These are phyloP conservation scores for Silene noctiflora DNA, from an alignment of 179 eudicot genomes.

Conservation along the genomic window DNA sequence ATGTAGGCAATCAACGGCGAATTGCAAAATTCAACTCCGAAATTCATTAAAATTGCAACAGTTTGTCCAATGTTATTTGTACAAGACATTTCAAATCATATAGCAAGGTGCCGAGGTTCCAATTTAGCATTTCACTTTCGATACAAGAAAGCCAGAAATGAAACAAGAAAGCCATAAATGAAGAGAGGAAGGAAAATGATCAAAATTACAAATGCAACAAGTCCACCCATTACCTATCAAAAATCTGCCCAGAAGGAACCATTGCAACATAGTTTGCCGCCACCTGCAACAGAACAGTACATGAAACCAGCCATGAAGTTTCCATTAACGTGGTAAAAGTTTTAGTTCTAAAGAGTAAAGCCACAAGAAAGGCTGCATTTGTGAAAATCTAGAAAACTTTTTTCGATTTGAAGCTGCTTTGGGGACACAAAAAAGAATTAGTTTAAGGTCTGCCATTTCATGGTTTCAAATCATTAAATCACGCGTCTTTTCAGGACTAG, in stretches of 20 bases:
- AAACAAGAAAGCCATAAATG: not conserved
- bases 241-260: slow-evolving; percentile 96
- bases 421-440: no score
- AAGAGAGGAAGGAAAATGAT: not conserved
- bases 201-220: not conserved
- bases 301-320: not conserved
- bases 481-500: no score
- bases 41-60: no score
- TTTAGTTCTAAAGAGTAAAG: no score
- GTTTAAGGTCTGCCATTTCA: no score
- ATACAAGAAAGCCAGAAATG: not conserved
- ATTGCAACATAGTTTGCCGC: slow-evolving; percentile 97
- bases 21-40: not conserved
- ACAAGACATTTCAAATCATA: not conserved
- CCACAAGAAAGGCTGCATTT: no score
- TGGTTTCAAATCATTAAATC: no score
- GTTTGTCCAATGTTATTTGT: not conserved
- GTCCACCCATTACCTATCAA: slow-evolving; percentile 63
- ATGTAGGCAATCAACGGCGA: not conserved
- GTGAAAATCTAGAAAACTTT: no score
- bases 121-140: not conserved
- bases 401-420: no score
- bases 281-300: slow-evolving; percentile 45
- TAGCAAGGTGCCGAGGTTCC: not conserved
- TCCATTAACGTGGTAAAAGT: no score